Base-by-base conservation (phyloP, 768 basidiomycete genomes). In the Macrolepiota fuliginosa region DNA sequence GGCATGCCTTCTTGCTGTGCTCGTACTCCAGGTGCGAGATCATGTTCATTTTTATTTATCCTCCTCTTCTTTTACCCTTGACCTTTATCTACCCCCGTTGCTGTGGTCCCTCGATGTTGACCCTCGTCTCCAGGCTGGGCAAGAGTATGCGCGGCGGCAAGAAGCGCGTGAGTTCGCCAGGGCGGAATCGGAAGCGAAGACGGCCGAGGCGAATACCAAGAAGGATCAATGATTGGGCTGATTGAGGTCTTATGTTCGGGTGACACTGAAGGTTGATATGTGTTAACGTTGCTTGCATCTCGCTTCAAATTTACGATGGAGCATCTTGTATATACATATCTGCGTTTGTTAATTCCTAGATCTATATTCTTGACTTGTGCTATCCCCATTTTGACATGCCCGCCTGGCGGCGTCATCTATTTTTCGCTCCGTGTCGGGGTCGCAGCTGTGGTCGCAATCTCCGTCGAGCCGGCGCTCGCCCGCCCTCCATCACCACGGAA, bases 101-200 rank as follows among this genome's bases (percentile, higher is more conserved):
- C 45, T 58, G 19, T 35, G 19, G 39, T 51, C 22, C 19, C 37
- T 62, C 19, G 35, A 40, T 27, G 11, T 53, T 64, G 42, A 32
- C 42, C 40, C 42, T 25, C 66, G 36, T 65, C 66, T 59, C 36
- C 76, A 95, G 88, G 88, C 85, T 58, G 94, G 93, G 22, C 92
- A 95, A 70, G 93, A 92, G 77, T 95, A 90, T 69, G 91, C 90
- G 29, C 79, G 77, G 62, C 85, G 89, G 29, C 64, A 76, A 52
- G 91, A 91, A 67, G 81, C 81, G 45, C 79, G 75, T 64, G 79
- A 76, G 59, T 61, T 74, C n/a, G 72, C 75, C 40, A 49, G 53
- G 58, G 40, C 46, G 25, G 70, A 71, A 51, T 54, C 64, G 35
- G 71, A 70, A 65, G 72, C 72, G 58, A 70, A 69, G 69, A 59